These are phyloP conservation scores for Chlorella sp. DNA, from an alignment of 139 green algal species.

Conservation along the genomic window DNA sequence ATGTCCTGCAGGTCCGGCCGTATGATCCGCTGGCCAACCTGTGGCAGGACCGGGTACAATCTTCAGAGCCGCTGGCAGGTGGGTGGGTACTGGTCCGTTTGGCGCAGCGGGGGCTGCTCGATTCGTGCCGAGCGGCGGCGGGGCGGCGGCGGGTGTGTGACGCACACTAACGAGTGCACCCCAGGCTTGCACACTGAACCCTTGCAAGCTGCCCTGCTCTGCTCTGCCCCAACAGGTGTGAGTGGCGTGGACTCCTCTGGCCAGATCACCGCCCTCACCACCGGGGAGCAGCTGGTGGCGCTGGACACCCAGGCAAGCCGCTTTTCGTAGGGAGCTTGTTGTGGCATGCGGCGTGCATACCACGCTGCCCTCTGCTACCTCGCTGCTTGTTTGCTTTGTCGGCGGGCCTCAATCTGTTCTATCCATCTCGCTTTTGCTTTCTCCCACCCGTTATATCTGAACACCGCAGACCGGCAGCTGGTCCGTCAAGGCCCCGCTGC, in stretches of 20 bases:
- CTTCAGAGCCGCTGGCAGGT: background rate
- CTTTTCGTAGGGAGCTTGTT: background rate
- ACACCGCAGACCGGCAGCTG: background rate
- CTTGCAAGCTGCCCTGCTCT: no score
- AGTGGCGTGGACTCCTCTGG: background rate
- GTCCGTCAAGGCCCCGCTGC: background rate
- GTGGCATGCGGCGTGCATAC: no score
- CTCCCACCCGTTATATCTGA: no score
- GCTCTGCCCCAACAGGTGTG: background rate
- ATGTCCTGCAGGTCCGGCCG: slow-evolving; percentile 13
- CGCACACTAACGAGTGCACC: no score
- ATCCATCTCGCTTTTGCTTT: no score
- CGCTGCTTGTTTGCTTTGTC: no score
- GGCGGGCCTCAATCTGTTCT: no score
- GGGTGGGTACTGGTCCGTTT: background rate
- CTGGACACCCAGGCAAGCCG: background rate
- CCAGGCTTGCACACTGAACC: no score
- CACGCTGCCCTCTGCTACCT: no score
- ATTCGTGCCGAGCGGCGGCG: no score
- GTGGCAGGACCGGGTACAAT: background rate
- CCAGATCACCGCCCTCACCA: background rate
- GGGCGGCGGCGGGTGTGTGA: no score
- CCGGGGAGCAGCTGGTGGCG: background rate
- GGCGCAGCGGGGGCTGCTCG: no score
- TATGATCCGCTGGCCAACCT: background rate